Conservation (phyloP, 306 rosid genomes). For the Inga leiocalycina region DNA sequence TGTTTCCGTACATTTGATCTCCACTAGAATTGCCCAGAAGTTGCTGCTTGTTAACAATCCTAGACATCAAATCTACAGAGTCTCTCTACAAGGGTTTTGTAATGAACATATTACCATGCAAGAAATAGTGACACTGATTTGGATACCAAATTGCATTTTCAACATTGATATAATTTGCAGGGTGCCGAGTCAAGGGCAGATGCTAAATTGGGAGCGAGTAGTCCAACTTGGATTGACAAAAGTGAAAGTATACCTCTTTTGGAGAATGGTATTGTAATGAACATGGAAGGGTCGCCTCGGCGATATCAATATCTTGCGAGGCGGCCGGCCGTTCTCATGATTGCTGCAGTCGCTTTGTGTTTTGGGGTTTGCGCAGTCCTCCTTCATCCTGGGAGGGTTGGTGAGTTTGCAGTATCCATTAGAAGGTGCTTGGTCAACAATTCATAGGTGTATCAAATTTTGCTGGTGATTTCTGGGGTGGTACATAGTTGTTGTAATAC, state of each 20-base stretch:
- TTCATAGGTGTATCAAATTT: constrained; percentile 25
- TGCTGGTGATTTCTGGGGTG: constrained; percentile 10
- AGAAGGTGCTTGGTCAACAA: constrained; percentile 76
- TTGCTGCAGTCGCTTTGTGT: constrained; percentile 67
- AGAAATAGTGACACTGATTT: constrained; percentile 5
- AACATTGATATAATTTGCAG: constrained; percentile 48
- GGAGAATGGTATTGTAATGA: constrained; percentile 47
- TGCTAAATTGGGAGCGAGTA: constrained; percentile 40
- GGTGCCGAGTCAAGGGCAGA: constrained; percentile 45
- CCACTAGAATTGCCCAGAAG: neutral
- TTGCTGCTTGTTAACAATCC: neutral
- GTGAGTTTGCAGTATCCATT: constrained; percentile 72
- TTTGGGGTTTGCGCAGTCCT: constrained; percentile 72
- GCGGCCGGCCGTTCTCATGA: constrained; percentile 52
- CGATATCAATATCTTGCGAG: constrained; percentile 36
- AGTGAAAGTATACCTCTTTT: constrained; percentile 59
- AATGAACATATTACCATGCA: neutral
- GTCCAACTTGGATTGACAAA: constrained; percentile 38
- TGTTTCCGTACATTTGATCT: neutral
- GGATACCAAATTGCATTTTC: constrained; percentile 2
- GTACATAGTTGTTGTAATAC: constrained; percentile 52
- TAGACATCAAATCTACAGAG: neutral
- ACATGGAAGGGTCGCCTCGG: constrained; percentile 51
- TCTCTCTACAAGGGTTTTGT: constrained; percentile 2
- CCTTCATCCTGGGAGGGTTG: constrained; percentile 77